A percentile compares a stretch with the other conserved stretches of the same genome.
These are phyloP conservation scores for Cucumis hystrix DNA, from an alignment of 306 rosid genomes.

Conservation along the genomic window DNA sequence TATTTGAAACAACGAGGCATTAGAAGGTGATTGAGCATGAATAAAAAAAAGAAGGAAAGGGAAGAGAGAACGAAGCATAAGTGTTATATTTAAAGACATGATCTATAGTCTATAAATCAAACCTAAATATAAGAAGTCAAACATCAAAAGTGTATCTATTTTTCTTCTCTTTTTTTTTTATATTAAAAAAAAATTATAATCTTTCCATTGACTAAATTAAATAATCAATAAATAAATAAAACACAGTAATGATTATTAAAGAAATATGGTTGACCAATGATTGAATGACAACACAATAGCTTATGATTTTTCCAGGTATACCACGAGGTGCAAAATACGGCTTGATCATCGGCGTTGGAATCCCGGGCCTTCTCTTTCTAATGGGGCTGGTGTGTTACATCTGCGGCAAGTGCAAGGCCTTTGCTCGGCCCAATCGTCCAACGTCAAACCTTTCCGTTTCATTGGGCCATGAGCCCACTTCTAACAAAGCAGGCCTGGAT, in stretches of 20 bases:
- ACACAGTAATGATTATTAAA: no score
- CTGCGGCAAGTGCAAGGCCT: constrained; percentile 8
- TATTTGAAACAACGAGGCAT: no score
- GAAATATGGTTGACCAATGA: background rate
- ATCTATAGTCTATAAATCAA: no score
- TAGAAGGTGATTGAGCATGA: no score
- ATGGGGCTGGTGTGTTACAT: constrained; percentile 28
- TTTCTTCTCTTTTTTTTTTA: no score
- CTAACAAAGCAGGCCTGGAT: constrained; percentile 35
- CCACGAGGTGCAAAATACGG: constrained; percentile 48
- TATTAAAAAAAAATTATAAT: no score
- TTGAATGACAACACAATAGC: background rate
- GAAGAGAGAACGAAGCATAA: no score
- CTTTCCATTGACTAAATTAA: background rate
- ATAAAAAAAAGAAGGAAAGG: no score
- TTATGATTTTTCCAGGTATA: constrained; percentile 21
- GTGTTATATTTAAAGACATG: no score
- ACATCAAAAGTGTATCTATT: no score
- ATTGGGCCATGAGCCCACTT: background rate
- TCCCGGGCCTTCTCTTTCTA: constrained; percentile 43
- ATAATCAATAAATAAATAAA: no score
- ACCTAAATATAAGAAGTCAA: no score
- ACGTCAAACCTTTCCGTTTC: constrained; percentile 1
- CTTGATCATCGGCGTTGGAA: constrained; percentile 36
- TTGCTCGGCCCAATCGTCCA: background rate